Evolutionary conservation across 768 basidiomycete genomes (phyloP).

Genomic region (Peribolospora baueri): DNA sequence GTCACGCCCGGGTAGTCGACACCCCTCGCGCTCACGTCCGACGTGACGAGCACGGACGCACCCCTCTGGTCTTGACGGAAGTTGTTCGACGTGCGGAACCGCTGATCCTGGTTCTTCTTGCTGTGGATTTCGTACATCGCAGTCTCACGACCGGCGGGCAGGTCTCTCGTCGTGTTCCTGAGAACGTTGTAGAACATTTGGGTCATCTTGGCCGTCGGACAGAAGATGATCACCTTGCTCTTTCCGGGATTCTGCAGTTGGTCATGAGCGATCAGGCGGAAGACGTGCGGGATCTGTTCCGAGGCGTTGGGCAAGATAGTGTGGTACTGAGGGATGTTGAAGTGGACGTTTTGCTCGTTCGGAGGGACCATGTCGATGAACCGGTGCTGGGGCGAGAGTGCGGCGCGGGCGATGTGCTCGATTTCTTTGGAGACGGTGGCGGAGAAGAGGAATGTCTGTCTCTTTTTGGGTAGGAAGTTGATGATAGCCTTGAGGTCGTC

Average conservation of each 20-base stretch:
- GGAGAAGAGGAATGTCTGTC: slow-evolving; percentile 27
- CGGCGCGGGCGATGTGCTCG: slow-evolving; percentile 20
- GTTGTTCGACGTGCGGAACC: slow-evolving; percentile 28
- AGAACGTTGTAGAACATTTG: slow-evolving; percentile 46
- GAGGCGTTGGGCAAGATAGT: slow-evolving; percentile 41
- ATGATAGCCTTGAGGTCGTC: slow-evolving; percentile 46
- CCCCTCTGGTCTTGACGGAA: slow-evolving; percentile 47
- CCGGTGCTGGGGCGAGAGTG: slow-evolving; percentile 16
- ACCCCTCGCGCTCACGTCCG: slow-evolving; percentile 29
- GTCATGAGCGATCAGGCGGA: slow-evolving; percentile 65
- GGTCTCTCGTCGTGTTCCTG: slow-evolving; percentile 24
- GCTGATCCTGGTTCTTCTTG: slow-evolving; percentile 28
- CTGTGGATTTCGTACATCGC: slow-evolving; percentile 50
- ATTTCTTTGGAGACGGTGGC: slow-evolving; percentile 24
- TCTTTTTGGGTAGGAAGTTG: slow-evolving; percentile 6
- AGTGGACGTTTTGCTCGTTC: slow-evolving; percentile 37
- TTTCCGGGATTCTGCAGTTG: slow-evolving; percentile 38
- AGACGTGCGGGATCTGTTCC: slow-evolving; percentile 51
- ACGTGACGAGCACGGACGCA: slow-evolving; percentile 23
- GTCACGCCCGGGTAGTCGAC: slow-evolving; percentile 46
- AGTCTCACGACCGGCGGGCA: slow-evolving; percentile 29
- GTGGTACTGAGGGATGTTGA: slow-evolving; percentile 56
- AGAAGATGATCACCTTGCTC: slow-evolving; percentile 34
- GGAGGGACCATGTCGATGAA: slow-evolving; percentile 37
- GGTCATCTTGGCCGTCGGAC: slow-evolving; percentile 55